Conservation (phyloP, 108 stramenopile genomes). For the Nitzschia sp. region DNA sequence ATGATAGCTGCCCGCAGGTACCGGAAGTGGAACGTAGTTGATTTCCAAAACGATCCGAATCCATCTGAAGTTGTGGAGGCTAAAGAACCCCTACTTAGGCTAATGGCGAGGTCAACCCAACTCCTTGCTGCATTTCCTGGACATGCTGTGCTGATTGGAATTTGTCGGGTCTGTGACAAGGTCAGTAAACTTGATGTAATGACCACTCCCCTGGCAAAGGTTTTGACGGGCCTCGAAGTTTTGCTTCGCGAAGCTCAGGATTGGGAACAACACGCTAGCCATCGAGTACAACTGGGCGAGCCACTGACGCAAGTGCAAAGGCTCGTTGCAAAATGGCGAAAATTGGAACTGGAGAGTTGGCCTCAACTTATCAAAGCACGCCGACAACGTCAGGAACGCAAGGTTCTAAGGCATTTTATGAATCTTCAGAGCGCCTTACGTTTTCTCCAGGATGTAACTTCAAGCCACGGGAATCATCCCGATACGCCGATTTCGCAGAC, state of each 20-base stretch:
- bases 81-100: slow-evolving; percentile 52
- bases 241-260: slow-evolving; percentile 89
- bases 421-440: slow-evolving; percentile 49
- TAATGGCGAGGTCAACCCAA: slow-evolving; percentile 70
- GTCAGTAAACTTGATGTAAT: slow-evolving; percentile 65
- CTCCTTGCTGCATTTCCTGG: slow-evolving; percentile 88
- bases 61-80: slow-evolving; percentile 70
- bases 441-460: background rate
- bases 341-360: slow-evolving; percentile 93
- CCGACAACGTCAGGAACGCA: slow-evolving; percentile 43
- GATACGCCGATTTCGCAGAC: background rate
- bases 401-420: slow-evolving; percentile 60
- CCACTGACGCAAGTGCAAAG: slow-evolving; percentile 65
- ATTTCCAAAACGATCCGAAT: slow-evolving; percentile 83
- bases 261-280: slow-evolving; percentile 95
- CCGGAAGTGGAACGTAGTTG: slow-evolving; percentile 20
- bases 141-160: slow-evolving; percentile 78
- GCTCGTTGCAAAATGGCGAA: slow-evolving; percentile 90
- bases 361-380: slow-evolving; percentile 54
- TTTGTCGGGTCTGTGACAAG: slow-evolving; percentile 70
- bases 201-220: slow-evolving; percentile 76
- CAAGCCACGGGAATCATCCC: background rate
- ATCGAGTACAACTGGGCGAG: slow-evolving; percentile 70
- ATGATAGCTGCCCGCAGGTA: slow-evolving; percentile 3
- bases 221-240: slow-evolving; percentile 90